Conservation (phyloP, 1,139 yeast species). For the Meyerozyma elateridarum region DNA sequence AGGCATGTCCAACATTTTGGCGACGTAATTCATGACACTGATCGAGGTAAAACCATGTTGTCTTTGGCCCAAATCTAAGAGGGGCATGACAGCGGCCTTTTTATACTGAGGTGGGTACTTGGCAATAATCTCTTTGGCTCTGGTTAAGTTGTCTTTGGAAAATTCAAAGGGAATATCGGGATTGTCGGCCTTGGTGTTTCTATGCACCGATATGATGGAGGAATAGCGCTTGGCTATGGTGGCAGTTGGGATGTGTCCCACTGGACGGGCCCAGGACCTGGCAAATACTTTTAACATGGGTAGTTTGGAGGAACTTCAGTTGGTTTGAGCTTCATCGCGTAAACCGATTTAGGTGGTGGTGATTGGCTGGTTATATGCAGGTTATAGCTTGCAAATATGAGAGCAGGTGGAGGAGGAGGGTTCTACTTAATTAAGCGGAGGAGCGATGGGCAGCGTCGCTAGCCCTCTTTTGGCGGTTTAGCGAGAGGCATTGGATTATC, state of each 20-base stretch:
- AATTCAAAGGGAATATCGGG: conserved; percentile 70
- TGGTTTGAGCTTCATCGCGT: conserved; percentile 3
- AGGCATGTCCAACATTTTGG: conserved; percentile 80
- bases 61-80: conserved; percentile 83
- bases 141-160: conserved; percentile 57
- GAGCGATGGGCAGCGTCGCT: too few species aligned
- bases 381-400: conserved; percentile 5
- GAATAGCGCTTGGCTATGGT: conserved; percentile 29
- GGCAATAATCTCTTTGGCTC: conserved; percentile 70
- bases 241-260: conserved; percentile 12
- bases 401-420: conserved; percentile 4
- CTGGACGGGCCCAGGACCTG: conserved; percentile 7
- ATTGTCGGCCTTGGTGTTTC: conserved; percentile 68
- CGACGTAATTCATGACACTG: conserved; percentile 90
- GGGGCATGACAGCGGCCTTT: conserved; percentile 86
- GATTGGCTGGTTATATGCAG: conserved; percentile 4
- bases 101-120: conserved; percentile 85
- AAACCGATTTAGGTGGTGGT: conserved; percentile 4
- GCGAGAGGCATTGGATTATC: too few species aligned
- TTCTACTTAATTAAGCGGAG: too few species aligned
- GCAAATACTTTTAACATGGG: conserved; percentile 7
- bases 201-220: conserved; percentile 60
- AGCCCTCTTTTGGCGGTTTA: too few species aligned
- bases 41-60: conserved; percentile 86
- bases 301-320: too few species aligned